Conservation (phyloP, 2,329 filamentous ascomycete species). For the Fusarium keratoplasticum region DNA sequence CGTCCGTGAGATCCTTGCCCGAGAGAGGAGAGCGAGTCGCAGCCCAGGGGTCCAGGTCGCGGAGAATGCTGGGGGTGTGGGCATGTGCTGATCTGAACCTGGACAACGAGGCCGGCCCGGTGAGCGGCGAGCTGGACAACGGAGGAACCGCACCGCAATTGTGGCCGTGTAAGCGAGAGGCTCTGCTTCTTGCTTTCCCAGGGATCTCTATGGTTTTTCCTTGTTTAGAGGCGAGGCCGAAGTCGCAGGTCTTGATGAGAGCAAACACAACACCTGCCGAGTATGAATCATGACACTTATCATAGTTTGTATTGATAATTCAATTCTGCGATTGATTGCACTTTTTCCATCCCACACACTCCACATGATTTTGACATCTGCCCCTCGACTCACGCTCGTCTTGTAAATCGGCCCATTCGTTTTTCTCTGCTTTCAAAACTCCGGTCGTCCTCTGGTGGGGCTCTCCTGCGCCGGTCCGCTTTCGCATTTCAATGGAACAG, state of each 20-base stretch:
- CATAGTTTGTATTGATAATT: neutral
- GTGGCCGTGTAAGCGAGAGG: slow-evolving; percentile 9
- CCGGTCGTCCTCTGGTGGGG: slow-evolving; percentile 21
- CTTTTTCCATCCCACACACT: neutral
- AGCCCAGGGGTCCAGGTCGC: neutral
- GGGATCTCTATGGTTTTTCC: slow-evolving; percentile 1
- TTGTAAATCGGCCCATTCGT: slow-evolving; percentile 13
- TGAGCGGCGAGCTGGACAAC: slow-evolving; percentile 14
- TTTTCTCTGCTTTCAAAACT: slow-evolving; percentile 3
- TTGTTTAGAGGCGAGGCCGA: slow-evolving; percentile 1
- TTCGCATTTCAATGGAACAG: slow-evolving; percentile 4
- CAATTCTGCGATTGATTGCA: neutral
- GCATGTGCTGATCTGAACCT: slow-evolving; percentile 25
- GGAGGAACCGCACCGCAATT: neutral
- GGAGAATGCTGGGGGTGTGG: slow-evolving; percentile 14
- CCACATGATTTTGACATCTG: neutral
- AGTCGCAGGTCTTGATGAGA: slow-evolving; percentile 18
- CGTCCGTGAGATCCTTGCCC: neutral
- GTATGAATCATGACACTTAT: neutral
- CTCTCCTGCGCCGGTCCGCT: neutral
- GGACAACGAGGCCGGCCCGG: slow-evolving; percentile 28
- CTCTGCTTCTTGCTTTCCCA: neutral
- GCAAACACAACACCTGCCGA: neutral
- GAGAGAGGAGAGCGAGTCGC: neutral
- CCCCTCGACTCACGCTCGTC: slow-evolving; percentile 28